Evolutionary conservation across 208 protist genomes (phyloP).

Genomic region (Polymyxa betae): DNA sequence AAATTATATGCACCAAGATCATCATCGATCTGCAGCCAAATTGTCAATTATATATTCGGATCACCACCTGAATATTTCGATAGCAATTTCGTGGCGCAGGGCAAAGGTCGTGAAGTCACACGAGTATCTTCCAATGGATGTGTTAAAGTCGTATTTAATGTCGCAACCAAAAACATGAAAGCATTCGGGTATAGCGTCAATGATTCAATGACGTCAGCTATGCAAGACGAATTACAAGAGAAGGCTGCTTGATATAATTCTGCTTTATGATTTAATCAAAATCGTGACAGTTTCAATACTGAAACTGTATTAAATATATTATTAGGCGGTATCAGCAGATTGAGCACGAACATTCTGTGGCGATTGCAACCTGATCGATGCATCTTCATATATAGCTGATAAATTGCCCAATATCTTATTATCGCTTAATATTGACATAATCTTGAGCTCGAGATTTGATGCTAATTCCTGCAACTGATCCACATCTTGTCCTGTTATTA

Average conservation of each 20-base stretch:
- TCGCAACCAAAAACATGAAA: conserved; percentile 51
- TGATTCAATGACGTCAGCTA: conserved; percentile 14
- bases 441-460: too few species aligned
- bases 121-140: conserved; percentile 39
- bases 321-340: too few species aligned
- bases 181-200: conserved; percentile 53
- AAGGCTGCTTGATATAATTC: conserved; percentile 45
- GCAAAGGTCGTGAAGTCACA: conserved; percentile 57
- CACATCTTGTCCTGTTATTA: too few species aligned
- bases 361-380: too few species aligned
- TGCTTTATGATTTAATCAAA: too few species aligned
- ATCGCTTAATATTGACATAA: too few species aligned
- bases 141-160: conserved; percentile 53
- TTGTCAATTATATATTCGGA: conserved; percentile 45
- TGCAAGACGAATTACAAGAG: conserved; percentile 32
- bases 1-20: conserved; percentile 49
- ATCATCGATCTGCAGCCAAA: conserved; percentile 30
- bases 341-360: too few species aligned
- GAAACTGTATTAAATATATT: too few species aligned
- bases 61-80: conserved; percentile 60
- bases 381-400: too few species aligned
- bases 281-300: too few species aligned
- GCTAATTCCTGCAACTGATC: too few species aligned
- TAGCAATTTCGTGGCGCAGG: conserved; percentile 40
- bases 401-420: too few species aligned